Conservation (phyloP, 2,329 filamentous ascomycete species). For the Aspergillus sergii region DNA sequence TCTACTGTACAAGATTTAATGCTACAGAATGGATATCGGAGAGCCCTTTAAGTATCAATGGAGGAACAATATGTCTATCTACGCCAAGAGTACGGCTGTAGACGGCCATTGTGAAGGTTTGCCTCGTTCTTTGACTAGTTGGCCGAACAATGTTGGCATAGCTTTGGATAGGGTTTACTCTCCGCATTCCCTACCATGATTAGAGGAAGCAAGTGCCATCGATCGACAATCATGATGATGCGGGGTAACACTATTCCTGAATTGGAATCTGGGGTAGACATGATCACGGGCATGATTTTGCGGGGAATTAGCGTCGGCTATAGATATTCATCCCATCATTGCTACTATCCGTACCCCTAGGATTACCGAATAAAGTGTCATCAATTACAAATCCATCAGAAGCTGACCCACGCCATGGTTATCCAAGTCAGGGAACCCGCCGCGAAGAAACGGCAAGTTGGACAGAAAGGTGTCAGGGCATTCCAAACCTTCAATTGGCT, state of each 20-base stretch:
- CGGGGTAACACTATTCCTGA: neutral
- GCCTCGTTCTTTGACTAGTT: neutral
- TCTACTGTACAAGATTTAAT: neutral
- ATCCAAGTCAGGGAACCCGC: neutral
- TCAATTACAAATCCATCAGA: neutral
- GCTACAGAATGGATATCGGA: fast-evolving
- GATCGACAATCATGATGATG: neutral
- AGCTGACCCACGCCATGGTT: neutral
- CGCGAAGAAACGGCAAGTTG: neutral
- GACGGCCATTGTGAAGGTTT: neutral
- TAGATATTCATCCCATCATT: neutral
- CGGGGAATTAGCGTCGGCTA: slow-evolving; percentile 5
- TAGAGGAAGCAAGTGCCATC: neutral
- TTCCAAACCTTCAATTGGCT: neutral
- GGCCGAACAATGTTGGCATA: neutral
- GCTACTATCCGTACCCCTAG: neutral
- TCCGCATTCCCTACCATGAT: neutral
- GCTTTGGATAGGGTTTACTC: neutral
- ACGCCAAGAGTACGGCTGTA: neutral
- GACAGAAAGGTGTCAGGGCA: neutral
- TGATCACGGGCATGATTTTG: neutral
- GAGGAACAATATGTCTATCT: neutral
- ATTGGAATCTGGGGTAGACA: neutral
- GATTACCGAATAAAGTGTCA: neutral
- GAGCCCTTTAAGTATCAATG: neutral